Conservation (phyloP, 208 protist species). For the Trypanosomatidae sp. region DNA sequence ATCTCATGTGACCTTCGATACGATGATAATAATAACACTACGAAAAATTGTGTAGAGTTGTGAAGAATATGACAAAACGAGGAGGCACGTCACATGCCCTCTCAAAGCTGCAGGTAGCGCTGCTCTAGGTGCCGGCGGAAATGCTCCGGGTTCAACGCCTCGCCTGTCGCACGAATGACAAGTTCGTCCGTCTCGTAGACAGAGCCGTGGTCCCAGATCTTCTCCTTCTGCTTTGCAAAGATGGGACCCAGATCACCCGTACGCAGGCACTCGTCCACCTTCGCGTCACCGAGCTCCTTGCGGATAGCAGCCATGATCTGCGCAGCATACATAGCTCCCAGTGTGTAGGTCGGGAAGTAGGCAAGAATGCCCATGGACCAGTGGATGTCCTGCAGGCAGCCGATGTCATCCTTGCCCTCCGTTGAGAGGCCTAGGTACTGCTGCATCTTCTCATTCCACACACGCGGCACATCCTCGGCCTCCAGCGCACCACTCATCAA, state of each 20-base stretch:
- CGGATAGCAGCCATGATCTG: constrained; percentile 76
- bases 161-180: constrained; percentile 67
- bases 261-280: constrained; percentile 49
- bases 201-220: constrained; percentile 67
- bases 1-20: too few species aligned
- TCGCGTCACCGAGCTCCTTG: constrained; percentile 61
- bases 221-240: constrained; percentile 63
- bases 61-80: too few species aligned
- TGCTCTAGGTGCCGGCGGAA: constrained; percentile 74
- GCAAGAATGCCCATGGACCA: constrained; percentile 75
- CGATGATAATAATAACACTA: too few species aligned
- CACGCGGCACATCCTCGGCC: constrained; percentile 75
- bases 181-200: constrained; percentile 72
- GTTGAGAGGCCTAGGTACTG: constrained; percentile 81
- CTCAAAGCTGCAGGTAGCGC: constrained; percentile 54
- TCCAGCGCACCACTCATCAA: constrained; percentile 80
- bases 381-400: constrained; percentile 91
- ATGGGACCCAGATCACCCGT: constrained; percentile 59
- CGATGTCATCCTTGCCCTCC: constrained; percentile 64
- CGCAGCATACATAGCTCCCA: constrained; percentile 82
- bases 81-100: too few species aligned
- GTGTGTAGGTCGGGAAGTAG: constrained; percentile 89
- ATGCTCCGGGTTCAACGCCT: constrained; percentile 74
- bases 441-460: constrained; percentile 90
- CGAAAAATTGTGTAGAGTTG: too few species aligned